Evolutionary conservation across 2,329 filamentous ascomycete species (phyloP), one percentile per base, ranked within the genome.

Genomic region (Fusarium xyrophilum): DNA sequence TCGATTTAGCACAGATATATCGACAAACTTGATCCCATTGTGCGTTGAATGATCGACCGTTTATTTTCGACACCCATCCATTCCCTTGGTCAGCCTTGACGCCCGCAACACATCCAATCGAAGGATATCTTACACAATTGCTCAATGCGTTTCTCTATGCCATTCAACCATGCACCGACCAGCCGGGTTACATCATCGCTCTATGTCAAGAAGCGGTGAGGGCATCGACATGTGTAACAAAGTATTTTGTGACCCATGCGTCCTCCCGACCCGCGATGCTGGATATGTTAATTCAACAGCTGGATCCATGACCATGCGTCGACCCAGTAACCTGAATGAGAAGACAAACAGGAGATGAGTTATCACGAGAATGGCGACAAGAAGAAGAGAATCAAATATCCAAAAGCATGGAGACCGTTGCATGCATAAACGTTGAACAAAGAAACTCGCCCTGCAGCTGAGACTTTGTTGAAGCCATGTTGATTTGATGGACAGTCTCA

Each of bases 161-260:
- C 36, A 53, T 32, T 32, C 50, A 32, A 60, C 53, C 40, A 60
- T 69, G 68, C 70, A 69, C 66, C 66, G 50, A 67, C 68, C 71
- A 70, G 50, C 68, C 51, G 56, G 59, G 69, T 70, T 71, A 74
- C 68, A 73, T 74, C 68, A 74, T 74, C 66, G 50, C 48, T 50
- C 58, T 56, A 61, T 51, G 65, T 59, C 66, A 71, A 74, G 72
- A 73, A 64, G 72, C 72, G 72, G 72, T 74, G 72, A 74, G 63
- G 62, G 58, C 53, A 63, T 68, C 61, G 62, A 68, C 57, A 63
- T 64, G 65, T 55, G 60, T 39, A 50, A 35, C 27, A 50, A 50
- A 50, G 40, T 63, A 44, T 51, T 36, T 28, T 55, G 36, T 21
- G 32, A 59, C 48, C 60, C 61, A 68, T 70, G 70, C 60, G 47